Base-by-base conservation (phyloP, 2,329 filamentous ascomycete species). In the Akanthomyces uredinophilus region DNA sequence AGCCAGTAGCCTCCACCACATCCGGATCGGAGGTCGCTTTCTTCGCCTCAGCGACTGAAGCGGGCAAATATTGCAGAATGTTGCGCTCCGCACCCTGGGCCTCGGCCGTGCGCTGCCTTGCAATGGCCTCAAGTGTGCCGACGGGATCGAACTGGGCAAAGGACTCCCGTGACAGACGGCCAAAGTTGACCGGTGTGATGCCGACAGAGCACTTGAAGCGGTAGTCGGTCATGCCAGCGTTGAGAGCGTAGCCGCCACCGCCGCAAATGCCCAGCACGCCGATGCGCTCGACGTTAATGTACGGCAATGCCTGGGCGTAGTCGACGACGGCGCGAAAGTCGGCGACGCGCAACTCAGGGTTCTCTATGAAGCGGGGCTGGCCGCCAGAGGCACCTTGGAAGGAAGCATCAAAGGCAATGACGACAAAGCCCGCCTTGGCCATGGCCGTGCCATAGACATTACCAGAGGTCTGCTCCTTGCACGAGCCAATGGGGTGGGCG, bases 201-300 rank as follows among this genome's bases (percentile, higher is more conserved):
- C 70, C 72, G 6, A 73, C 75, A 10, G 8, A 63, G 18, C 73
- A 74, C 62, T 72, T 72, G 63, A 78, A 71, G 22, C 75, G 74
- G n/a, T 64, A 55, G 56, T 78, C 73, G 4, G 71, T 68, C 61
- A 71, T 69, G 16, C 75, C 70, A 3, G 75, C 73, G 57, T 68
- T 69, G 10, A 69, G 63, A 1, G 66, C 70, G 60, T 76, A 77
- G 32, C 72, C 73, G 18, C 76, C 75, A 3, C 69, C 70, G 1
- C 70, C 73, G 57, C 75, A 78, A 59, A 78, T 73, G 3, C 76
- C 76, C 1, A 78, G 65, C 1, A 71, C 70, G 5, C 69, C 74
- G 50, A 78, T 77, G 24, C 66, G 65, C 3, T 72, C 65, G 0
- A 66, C 53, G 61, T 75, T 68, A 18, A 77, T 70, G 8, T 68